Conservation (phyloP, 495 filamentous ascomycete genomes). For the Hamigera avellanea region DNA sequence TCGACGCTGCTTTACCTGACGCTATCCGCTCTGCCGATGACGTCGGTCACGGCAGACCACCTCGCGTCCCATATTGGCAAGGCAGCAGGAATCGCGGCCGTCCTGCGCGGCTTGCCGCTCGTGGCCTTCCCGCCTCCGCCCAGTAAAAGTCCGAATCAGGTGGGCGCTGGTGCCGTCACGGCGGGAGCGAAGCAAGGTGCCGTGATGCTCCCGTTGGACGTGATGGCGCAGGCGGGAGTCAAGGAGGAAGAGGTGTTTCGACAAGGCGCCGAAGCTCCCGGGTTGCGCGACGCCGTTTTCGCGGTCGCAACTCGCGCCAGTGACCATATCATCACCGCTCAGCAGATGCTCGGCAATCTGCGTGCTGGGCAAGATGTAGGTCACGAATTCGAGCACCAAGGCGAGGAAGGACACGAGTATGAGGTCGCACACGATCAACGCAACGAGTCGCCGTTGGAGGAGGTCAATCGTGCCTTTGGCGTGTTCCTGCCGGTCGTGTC, state of each 20-base stretch:
- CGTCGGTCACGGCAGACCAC: conserved; percentile 80
- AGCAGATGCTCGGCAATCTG: conserved; percentile 79
- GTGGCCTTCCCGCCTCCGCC: conserved; percentile 67
- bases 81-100: conserved; percentile 73
- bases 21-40: conserved; percentile 60
- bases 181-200: conserved; percentile 44
- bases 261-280: conserved; percentile 61
- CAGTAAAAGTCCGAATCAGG: conserved; percentile 37
- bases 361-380: conserved; percentile 58
- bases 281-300: conserved; percentile 82
- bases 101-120: conserved; percentile 72
- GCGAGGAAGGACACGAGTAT: conserved; percentile 66
- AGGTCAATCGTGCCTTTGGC: conserved; percentile 59
- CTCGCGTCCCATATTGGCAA: conserved; percentile 91
- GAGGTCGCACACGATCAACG: conserved; percentile 15
- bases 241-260: conserved; percentile 83
- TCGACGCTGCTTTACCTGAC: conserved; percentile 87
- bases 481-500: conserved; percentile 71
- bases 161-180: conserved; percentile 17
- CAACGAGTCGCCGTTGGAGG: conserved; percentile 33
- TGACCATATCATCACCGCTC: conserved; percentile 87
- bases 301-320: conserved; percentile 82
- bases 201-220: conserved; percentile 71
- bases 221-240: conserved; percentile 71
- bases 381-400: conserved; percentile 78